These are phyloP conservation scores for Nymphaea thermarum DNA, from an alignment of 164 flowering plant genomes.

Conservation along the genomic window DNA sequence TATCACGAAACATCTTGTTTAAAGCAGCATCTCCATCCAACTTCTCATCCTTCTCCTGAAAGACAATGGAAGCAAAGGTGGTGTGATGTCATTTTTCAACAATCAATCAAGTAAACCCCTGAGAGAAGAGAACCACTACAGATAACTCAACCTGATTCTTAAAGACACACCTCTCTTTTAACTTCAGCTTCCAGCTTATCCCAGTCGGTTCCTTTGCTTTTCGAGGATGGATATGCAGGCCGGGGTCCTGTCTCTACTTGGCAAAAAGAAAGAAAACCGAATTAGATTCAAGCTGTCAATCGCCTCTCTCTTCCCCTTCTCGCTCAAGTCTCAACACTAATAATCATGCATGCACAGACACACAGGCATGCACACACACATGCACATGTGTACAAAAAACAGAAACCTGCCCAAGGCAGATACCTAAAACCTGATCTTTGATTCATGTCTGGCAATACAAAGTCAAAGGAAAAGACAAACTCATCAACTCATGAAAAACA, in stretches of 20 bases:
- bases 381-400: no score
- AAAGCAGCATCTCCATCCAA: slow-evolving; percentile 96
- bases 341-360: no score
- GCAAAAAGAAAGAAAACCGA: neutral
- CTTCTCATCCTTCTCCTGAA: slow-evolving; percentile 96
- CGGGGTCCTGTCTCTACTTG: slow-evolving; percentile 6
- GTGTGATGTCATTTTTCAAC: neutral
- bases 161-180: slow-evolving; percentile 63
- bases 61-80: slow-evolving; percentile 1
- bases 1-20: slow-evolving; percentile 82
- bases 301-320: no score
- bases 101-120: neutral
- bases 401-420: no score
- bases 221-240: slow-evolving; percentile 66
- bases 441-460: no score
- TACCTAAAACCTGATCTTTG: no score
- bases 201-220: slow-evolving; percentile 53
- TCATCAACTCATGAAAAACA: no score
- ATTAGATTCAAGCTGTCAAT: no score
- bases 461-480: no score
- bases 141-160: neutral
- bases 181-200: slow-evolving; percentile 91
- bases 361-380: no score
- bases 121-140: neutral
- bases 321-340: no score